Conservation (phyloP, 345 rosid species). For the Aquilaria sinensis region DNA sequence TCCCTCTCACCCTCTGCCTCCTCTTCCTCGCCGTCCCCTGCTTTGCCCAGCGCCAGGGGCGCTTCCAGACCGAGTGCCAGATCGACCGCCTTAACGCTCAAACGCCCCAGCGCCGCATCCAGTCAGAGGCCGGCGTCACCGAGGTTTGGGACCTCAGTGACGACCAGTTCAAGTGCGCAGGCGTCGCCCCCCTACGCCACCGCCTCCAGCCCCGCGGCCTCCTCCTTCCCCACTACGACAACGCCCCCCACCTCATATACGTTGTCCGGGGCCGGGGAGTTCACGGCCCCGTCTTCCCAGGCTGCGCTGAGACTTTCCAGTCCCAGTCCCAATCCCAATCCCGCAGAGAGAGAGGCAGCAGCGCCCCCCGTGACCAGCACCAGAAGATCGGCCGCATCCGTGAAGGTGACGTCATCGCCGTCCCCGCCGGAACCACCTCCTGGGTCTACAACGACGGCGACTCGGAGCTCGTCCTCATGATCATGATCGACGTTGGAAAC, state of each 20-base stretch:
- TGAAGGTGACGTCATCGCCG: conserved; percentile 34
- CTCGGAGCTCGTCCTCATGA: conserved; percentile 25
- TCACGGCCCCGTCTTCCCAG: conserved; percentile 6
- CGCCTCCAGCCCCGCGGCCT: conserved; percentile 26
- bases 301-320: conserved; percentile 17
- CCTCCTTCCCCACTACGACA: conserved; percentile 33
- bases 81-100: conserved; percentile 23
- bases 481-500: conserved; percentile 27
- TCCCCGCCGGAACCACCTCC: conserved; percentile 37
- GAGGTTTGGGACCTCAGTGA: conserved; percentile 38
- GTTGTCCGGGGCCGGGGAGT: conserved; percentile 30
- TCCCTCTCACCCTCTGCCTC: conserved; percentile 9
- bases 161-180: conserved; percentile 36
- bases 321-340: neutral
- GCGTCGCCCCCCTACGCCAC: conserved; percentile 34
- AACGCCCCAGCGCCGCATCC: conserved; percentile 22
- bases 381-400: conserved; percentile 26
- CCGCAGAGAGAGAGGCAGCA: no score
- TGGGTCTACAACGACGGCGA: conserved; percentile 45
- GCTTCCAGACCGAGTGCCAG: conserved; percentile 24
- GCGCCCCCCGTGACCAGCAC: conserved; percentile 17
- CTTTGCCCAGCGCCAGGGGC: conserved; percentile 9
- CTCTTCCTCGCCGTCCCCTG: neutral
- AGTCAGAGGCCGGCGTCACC: conserved; percentile 35
- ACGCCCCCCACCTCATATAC: conserved; percentile 31